A percentile compares a stretch with the other conserved stretches of the same genome.
Evolutionary conservation across 257 asterid species (phyloP).

Genomic region (Jacaranda copaia): DNA sequence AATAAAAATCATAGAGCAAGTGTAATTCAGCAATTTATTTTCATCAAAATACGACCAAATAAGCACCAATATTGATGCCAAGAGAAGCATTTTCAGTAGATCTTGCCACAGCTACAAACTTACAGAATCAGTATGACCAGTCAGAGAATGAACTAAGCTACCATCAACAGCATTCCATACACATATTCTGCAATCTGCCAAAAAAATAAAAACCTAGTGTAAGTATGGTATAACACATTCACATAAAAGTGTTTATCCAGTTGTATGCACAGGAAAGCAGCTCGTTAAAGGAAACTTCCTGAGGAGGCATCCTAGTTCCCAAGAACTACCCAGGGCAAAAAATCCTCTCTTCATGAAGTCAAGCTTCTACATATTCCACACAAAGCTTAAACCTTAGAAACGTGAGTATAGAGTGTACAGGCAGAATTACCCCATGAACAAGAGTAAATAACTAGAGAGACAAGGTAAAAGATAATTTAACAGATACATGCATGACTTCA

Average conservation of each 20-base stretch:
- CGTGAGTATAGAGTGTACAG: slow-evolving; percentile 15
- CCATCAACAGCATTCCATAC: slow-evolving; percentile 99
- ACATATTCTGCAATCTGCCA: slow-evolving; percentile 96
- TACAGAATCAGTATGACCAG: slow-evolving; percentile 96
- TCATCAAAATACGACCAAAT: slow-evolving; percentile 3
- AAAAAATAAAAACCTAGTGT: slow-evolving; percentile 29
- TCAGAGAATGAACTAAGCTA: slow-evolving; percentile 95
- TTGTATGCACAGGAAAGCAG: slow-evolving; percentile 34
- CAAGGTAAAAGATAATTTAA: not conserved
- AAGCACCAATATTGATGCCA: slow-evolving; percentile 22
- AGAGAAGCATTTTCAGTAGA: slow-evolving; percentile 23
- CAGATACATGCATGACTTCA: slow-evolving; percentile 3
- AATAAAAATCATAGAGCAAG: not conserved
- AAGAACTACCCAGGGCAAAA: slow-evolving; percentile 6
- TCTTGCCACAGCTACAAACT: slow-evolving; percentile 40
- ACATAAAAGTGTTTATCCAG: slow-evolving; percentile 12
- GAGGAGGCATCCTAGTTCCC: slow-evolving; percentile 7
- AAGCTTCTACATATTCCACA: slow-evolving; percentile 16
- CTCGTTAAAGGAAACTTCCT: slow-evolving; percentile 8
- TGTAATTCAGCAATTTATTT: slow-evolving; percentile 19
- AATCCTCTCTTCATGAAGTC: not conserved
- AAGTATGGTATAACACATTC: slow-evolving; percentile 4
- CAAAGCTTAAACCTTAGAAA: slow-evolving; percentile 18
- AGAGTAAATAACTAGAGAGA: slow-evolving; percentile 3
- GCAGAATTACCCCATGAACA: slow-evolving; percentile 21